Percentiles rank a stretch among this genome's conserved stretches.
Conservation (phyloP, 2,329 filamentous ascomycete species). For the Pseudocercospora cruenta region DNA sequence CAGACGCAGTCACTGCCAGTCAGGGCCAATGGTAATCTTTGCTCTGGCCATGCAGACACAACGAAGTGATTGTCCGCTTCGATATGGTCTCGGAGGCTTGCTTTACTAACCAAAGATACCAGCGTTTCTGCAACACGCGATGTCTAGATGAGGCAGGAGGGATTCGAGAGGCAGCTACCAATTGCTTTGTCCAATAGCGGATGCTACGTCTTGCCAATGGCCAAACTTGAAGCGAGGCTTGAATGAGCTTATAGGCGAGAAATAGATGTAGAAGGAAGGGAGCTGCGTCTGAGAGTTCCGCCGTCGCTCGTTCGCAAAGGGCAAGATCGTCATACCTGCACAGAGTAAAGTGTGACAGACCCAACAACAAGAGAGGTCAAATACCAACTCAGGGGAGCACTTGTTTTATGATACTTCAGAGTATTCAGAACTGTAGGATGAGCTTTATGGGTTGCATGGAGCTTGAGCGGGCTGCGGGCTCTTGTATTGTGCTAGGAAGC, state of each 20-base stretch:
- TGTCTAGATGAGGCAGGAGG: background rate
- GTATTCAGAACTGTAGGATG: background rate
- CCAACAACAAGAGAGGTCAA: background rate
- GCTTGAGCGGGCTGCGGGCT: background rate
- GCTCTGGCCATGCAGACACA: background rate
- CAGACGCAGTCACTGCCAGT: background rate
- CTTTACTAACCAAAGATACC: background rate
- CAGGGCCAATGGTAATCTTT: background rate
- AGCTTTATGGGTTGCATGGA: background rate
- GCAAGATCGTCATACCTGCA: background rate
- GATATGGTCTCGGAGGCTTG: background rate
- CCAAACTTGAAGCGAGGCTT: background rate
- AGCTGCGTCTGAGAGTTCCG: background rate
- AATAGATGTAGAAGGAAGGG: constrained; percentile 1
- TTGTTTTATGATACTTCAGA: background rate
- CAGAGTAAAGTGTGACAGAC: background rate
- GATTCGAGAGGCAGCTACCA: background rate
- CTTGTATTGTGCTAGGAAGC: background rate
- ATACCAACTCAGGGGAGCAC: background rate
- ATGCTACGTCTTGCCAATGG: background rate
- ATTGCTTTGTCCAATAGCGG: background rate
- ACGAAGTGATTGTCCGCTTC: background rate
- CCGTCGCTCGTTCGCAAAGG: background rate
- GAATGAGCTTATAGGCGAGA: background rate
- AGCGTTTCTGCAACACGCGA: background rate